Base-by-base conservation (phyloP, 164 flowering plant genomes). In the Berberis thunbergii region DNA sequence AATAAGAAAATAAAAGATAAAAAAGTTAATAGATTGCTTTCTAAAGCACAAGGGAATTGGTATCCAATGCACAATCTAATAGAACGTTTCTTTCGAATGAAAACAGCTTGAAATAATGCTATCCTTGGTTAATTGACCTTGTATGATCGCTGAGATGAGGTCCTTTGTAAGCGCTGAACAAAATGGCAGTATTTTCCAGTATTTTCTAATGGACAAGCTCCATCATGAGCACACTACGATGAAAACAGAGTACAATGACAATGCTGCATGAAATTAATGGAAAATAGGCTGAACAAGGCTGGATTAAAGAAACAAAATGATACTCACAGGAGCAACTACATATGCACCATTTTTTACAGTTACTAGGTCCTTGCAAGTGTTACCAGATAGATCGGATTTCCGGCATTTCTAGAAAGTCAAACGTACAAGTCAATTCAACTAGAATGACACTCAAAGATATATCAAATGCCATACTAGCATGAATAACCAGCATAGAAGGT, bases 161-260 rank as follows among this genome's bases (percentile, higher is more conserved):
- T 95, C 77, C 99, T 89, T 79, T 95, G 76, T 80, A 95, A 73
- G 6, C 96, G 91, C 73, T 95, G 99, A 75, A 86, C 99, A 85
- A 95, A 95, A 77, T 95, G 99, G 74, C 99, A 95, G 70, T 85
- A 91, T 67, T 84, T 95, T 60, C 82, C 88, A 13, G 88, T 73
- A 7, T 88, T 89, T 53, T 71, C 86, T 75, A 95, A 71, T 5
- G 99, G 97, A 70, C 99, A 95, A 49, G 76, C 61, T 68, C 99
- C 99, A 79, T 91, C 98, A 79, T 95, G 99, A 46, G 97, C 74
- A 75, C 99, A 91, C 99, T 95, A 79, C 74, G 76, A 74, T 26
- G 67, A 64, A 8, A 69, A 57, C 42, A 62, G 9, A 7, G 53
- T n/a, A 59, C 43, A 50, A 62, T 10, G 7, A 52, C 39, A 67